A percentile compares a stretch with the other conserved stretches of the same genome.
Conservation (phyloP, 2,329 filamentous ascomycete genomes). For the Colletotrichum neosansevieriae region DNA sequence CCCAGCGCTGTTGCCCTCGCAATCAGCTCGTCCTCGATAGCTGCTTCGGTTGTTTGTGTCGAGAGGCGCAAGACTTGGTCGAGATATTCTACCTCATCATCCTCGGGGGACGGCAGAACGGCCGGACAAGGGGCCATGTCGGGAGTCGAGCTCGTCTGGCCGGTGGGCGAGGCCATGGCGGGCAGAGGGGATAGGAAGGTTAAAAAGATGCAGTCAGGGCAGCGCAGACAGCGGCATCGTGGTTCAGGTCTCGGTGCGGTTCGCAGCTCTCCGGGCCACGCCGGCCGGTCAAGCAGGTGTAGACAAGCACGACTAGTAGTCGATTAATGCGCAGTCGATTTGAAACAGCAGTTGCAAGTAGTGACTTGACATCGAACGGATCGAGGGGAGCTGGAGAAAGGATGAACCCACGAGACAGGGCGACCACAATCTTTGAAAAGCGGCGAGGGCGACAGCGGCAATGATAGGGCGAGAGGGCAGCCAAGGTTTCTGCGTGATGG, state of each 20-base stretch:
- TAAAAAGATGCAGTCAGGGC: slow-evolving; percentile 31
- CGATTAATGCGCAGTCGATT: slow-evolving; percentile 34
- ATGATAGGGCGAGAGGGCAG: slow-evolving; percentile 36
- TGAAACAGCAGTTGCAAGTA: slow-evolving; percentile 36
- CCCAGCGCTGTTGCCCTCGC: slow-evolving; percentile 51
- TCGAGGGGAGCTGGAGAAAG: slow-evolving; percentile 38
- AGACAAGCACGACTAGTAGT: slow-evolving; percentile 26
- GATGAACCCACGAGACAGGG: slow-evolving; percentile 38
- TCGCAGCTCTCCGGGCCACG: slow-evolving; percentile 24
- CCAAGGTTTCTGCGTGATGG: slow-evolving; percentile 27
- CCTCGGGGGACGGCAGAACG: slow-evolving; percentile 47
- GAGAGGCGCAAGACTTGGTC: slow-evolving; percentile 54
- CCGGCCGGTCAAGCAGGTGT: slow-evolving; percentile 27
- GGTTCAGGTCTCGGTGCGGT: slow-evolving; percentile 27
- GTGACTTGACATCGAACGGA: slow-evolving; percentile 39
- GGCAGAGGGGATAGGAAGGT: slow-evolving; percentile 11
- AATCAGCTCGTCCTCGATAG: slow-evolving; percentile 53
- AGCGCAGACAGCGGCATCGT: slow-evolving; percentile 37
- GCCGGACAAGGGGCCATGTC: slow-evolving; percentile 22
- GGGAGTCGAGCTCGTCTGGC: slow-evolving; percentile 33
- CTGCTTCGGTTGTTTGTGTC: slow-evolving; percentile 51
- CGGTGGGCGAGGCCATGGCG: slow-evolving; percentile 37
- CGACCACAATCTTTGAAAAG: slow-evolving; percentile 18
- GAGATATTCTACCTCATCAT: slow-evolving; percentile 55
- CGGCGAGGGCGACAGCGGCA: slow-evolving; percentile 19